These are phyloP conservation scores for Ganoderma multipileum DNA, from an alignment of 1,284 basidiomycete species.

Conservation along the genomic window DNA sequence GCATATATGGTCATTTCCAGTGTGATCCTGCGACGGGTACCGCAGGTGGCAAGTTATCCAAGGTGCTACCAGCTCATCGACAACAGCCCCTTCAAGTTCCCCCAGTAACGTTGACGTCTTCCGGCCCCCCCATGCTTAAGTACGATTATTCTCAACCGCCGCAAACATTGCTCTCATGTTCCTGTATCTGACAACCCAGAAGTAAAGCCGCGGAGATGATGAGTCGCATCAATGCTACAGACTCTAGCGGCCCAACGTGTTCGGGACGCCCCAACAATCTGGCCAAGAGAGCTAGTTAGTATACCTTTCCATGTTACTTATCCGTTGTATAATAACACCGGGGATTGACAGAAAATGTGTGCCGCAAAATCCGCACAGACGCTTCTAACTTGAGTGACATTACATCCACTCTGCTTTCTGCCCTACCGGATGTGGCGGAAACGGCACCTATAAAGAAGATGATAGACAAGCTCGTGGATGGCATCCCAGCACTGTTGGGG, in stretches of 20 bases:
- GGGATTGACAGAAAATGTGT: not conserved
- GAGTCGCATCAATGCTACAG: not conserved
- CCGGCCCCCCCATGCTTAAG: not conserved
- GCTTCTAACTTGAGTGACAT: not conserved
- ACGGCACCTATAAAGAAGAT: not conserved
- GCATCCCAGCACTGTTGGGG: constrained; percentile 33
- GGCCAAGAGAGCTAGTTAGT: not conserved
- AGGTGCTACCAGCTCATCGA: too few relatives aligned
- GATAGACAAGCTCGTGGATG: constrained; percentile 25
- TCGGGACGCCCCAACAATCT: not conserved
- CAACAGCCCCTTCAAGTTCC: too few relatives aligned
- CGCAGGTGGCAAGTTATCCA: too few relatives aligned
- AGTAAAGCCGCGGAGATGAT: not conserved
- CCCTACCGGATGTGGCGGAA: not conserved
- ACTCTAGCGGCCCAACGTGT: not conserved
- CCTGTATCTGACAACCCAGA: too few relatives aligned
- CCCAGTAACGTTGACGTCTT: not conserved
- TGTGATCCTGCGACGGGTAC: too few relatives aligned
- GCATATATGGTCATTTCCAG: too few relatives aligned
- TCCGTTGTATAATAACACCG: not conserved
- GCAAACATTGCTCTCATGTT: not conserved
- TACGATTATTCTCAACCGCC: not conserved
- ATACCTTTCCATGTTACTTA: not conserved
- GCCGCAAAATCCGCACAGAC: not conserved
- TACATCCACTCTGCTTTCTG: not conserved